phyloP scores from a whole-genome alignment of 2,329 filamentous ascomycete species.

The Juglanconis oblonga region DNA sequence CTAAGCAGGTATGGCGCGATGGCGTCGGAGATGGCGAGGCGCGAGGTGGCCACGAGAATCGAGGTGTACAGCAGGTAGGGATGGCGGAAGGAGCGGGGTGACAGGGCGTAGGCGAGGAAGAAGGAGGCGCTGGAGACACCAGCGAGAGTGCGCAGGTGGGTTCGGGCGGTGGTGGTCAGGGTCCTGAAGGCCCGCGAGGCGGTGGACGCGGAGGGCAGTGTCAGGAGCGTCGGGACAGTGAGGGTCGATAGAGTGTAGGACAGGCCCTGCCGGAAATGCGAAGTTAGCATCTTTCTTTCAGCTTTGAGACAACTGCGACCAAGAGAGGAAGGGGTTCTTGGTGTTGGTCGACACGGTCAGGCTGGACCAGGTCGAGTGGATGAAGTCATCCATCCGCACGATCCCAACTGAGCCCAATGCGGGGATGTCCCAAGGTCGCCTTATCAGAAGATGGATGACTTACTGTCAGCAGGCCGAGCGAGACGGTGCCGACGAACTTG shows the following conservation, averaged over 20 bases:
- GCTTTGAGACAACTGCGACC: not conserved
- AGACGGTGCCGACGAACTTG: slow-evolving; percentile 92
- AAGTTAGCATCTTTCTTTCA: slow-evolving; percentile 1
- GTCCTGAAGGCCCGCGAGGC: slow-evolving; percentile 70
- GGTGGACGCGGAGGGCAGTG: slow-evolving; percentile 71
- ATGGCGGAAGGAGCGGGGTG: slow-evolving; percentile 72
- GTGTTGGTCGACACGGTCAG: not conserved
- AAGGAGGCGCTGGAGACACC: slow-evolving; percentile 69
- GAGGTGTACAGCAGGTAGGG: slow-evolving; percentile 89
- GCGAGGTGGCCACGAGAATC: slow-evolving; percentile 62
- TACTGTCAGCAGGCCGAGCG: slow-evolving; percentile 84
- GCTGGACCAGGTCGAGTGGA: not conserved
- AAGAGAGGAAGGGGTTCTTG: not conserved
- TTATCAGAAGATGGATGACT: slow-evolving; percentile 30
- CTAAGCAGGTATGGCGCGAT: slow-evolving; percentile 43
- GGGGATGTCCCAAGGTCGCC: not conserved
- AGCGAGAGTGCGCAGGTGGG: slow-evolving; percentile 65
- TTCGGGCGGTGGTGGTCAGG: slow-evolving; percentile 60
- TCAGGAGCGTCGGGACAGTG: slow-evolving; percentile 75
- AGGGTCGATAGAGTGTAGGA: slow-evolving; percentile 80
- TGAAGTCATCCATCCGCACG: slow-evolving; percentile 1
- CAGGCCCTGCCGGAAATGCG: slow-evolving; percentile 61
- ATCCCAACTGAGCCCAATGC: not conserved
- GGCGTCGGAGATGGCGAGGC: slow-evolving; percentile 47
- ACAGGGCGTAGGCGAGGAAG: slow-evolving; percentile 73